A percentile compares a stretch with the other conserved stretches of the same genome.
Evolutionary conservation across 2,329 filamentous ascomycete genomes (phyloP).

Genomic region (Fusarium sp.): DNA sequence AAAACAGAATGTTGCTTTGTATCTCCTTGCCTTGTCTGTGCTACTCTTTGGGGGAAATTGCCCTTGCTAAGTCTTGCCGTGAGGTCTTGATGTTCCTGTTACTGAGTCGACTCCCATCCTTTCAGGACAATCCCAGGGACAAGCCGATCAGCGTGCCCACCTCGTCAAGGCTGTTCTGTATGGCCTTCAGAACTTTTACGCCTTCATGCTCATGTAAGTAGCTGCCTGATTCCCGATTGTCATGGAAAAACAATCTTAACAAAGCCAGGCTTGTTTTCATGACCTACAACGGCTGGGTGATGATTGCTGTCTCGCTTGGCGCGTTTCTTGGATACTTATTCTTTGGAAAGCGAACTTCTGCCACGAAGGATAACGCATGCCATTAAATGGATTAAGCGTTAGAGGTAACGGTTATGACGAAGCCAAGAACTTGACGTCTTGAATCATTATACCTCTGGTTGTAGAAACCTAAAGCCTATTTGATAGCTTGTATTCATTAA

Average conservation of each 20-base stretch:
- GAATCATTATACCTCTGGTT: neutral
- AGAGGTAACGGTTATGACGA: neutral
- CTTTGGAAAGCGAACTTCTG: constrained; percentile 77
- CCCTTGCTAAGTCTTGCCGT: constrained; percentile 48
- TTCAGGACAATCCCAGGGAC: constrained; percentile 77
- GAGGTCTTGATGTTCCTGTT: constrained; percentile 55
- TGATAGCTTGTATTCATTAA: neutral
- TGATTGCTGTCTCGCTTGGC: constrained; percentile 89
- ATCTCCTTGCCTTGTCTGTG: constrained; percentile 23
- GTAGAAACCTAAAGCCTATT: neutral
- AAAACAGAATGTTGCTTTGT: constrained; percentile 28
- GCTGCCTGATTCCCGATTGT: neutral
- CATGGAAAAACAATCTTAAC: neutral
- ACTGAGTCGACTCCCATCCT: constrained; percentile 73
- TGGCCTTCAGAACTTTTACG: constrained; percentile 95
- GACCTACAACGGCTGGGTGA: constrained; percentile 99
- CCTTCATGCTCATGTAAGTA: constrained; percentile 98
- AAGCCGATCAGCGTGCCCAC: constrained; percentile 74
- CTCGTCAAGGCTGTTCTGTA: constrained; percentile 86
- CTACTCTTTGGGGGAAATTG: constrained; percentile 28
- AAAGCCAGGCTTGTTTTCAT: constrained; percentile 91
- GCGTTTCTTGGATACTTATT: constrained; percentile 88
- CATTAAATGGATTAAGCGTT: neutral
- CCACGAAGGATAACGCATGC: constrained; percentile 82
- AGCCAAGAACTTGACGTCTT: neutral